Evolutionary conservation across 306 rosid species (phyloP).

Genomic region (Quercus mongolica): DNA sequence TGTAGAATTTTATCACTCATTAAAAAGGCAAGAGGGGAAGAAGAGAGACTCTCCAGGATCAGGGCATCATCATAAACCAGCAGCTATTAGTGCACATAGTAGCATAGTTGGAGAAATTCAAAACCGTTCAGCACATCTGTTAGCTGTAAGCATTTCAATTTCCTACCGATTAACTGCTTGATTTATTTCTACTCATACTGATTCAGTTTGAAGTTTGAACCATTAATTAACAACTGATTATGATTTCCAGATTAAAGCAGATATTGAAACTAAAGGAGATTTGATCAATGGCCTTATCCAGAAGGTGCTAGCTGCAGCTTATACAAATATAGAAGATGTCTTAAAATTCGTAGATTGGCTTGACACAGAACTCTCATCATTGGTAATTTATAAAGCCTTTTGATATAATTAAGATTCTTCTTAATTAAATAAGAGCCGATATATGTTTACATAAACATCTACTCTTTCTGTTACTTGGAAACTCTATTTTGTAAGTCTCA

Average conservation of each 20-base stretch:
- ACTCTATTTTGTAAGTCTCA: background rate
- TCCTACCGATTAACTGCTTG: constrained; percentile 4
- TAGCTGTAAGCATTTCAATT: constrained; percentile 61
- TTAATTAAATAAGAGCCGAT: background rate
- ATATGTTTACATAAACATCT: background rate
- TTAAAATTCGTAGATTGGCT: constrained; percentile 87
- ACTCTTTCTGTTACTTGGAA: background rate
- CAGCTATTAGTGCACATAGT: constrained; percentile 59
- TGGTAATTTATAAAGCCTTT: constrained; percentile 49
- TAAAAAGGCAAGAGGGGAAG: constrained; percentile 56
- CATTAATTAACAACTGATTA: constrained; percentile 9
- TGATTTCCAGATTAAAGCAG: constrained; percentile 70
- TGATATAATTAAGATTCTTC: background rate
- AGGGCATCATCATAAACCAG: constrained; percentile 39
- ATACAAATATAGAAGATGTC: constrained; percentile 71
- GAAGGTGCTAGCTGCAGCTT: constrained; percentile 65
- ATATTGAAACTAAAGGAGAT: constrained; percentile 89
- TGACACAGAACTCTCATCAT: constrained; percentile 74
- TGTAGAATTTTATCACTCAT: constrained; percentile 49
- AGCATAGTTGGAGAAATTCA: constrained; percentile 96
- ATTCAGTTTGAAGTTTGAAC: constrained; percentile 10
- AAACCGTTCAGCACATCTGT: constrained; percentile 88
- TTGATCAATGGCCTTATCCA: constrained; percentile 73
- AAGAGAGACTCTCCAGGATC: constrained; percentile 42
- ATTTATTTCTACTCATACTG: constrained; percentile 14